A percentile compares a stretch with the other conserved stretches of the same genome.
phyloP scores from a whole-genome alignment of 768 basidiomycete species.

The Suillus paluster region DNA sequence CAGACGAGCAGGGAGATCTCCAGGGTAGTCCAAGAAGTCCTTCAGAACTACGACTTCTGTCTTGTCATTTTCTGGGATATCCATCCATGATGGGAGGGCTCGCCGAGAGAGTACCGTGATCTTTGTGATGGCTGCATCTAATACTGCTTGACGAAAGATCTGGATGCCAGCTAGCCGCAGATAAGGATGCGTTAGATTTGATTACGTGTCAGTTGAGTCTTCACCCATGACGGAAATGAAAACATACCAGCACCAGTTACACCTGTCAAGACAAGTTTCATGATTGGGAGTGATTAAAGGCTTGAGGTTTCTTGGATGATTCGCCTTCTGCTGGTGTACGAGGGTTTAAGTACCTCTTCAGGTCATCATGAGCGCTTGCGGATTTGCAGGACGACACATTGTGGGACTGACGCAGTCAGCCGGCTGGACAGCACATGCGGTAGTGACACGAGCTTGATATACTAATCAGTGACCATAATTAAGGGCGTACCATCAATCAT shows the following conservation, averaged over 20 bases:
- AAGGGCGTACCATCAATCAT: neutral
- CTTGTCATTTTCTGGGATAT: conserved; percentile 29
- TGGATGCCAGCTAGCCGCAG: conserved; percentile 40
- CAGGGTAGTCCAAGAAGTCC: conserved; percentile 39
- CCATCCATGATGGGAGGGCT: conserved; percentile 36
- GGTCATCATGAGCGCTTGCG: neutral
- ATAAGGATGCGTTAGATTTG: neutral
- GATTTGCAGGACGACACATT: neutral
- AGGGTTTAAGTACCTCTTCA: neutral
- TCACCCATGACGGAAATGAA: neutral
- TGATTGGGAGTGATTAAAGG: conserved; percentile 6
- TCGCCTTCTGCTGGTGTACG: neutral
- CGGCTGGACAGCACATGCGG: neutral
- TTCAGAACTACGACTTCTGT: conserved; percentile 35
- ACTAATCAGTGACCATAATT: neutral
- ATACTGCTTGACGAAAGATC: conserved; percentile 36
- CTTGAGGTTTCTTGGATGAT: neutral
- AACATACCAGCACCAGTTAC: conserved; percentile 38
- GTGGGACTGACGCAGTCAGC: neutral
- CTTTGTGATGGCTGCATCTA: conserved; percentile 30
- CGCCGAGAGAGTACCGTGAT: conserved; percentile 41
- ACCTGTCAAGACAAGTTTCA: conserved; percentile 38
- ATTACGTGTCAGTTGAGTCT: too few species aligned
- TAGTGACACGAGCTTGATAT: neutral
- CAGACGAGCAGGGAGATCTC: conserved; percentile 31